phyloP scores from a whole-genome alignment of 2,329 filamentous ascomycete species.

The Venturia nashicola region DNA sequence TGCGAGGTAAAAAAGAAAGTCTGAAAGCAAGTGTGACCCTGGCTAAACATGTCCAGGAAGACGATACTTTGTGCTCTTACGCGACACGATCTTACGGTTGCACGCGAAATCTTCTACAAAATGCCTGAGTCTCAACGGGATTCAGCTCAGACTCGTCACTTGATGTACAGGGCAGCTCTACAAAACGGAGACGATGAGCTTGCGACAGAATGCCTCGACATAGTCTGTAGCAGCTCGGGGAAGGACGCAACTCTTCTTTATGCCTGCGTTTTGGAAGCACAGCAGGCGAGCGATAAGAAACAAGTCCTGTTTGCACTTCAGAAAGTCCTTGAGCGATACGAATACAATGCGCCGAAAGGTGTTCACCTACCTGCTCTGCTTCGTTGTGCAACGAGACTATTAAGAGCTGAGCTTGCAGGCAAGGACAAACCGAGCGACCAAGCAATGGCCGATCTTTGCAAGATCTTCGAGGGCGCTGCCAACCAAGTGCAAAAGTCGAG shows the following conservation, averaged over 20 bases:
- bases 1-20: constrained; percentile 37
- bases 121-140: constrained; percentile 48
- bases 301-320: constrained; percentile 49
- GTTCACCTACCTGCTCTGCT: constrained; percentile 53
- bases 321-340: constrained; percentile 45
- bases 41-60: constrained; percentile 42
- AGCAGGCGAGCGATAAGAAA: constrained; percentile 48
- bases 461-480: constrained; percentile 35
- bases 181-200: constrained; percentile 43
- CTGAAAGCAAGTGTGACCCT: not conserved
- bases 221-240: constrained; percentile 40
- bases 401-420: constrained; percentile 9
- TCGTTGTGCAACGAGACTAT: constrained; percentile 21
- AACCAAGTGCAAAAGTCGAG: not conserved
- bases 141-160: constrained; percentile 55
- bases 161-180: constrained; percentile 64
- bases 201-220: constrained; percentile 51
- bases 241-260: constrained; percentile 56
- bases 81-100: constrained; percentile 41
- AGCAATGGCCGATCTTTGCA: constrained; percentile 39
- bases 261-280: constrained; percentile 68
- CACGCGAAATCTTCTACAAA: constrained; percentile 41
- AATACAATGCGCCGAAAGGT: constrained; percentile 33
- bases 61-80: constrained; percentile 57
- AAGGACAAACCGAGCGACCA: constrained; percentile 16